Conservation (phyloP, 2,329 filamentous ascomycete genomes). For the Ambrosiella xylebori region DNA sequence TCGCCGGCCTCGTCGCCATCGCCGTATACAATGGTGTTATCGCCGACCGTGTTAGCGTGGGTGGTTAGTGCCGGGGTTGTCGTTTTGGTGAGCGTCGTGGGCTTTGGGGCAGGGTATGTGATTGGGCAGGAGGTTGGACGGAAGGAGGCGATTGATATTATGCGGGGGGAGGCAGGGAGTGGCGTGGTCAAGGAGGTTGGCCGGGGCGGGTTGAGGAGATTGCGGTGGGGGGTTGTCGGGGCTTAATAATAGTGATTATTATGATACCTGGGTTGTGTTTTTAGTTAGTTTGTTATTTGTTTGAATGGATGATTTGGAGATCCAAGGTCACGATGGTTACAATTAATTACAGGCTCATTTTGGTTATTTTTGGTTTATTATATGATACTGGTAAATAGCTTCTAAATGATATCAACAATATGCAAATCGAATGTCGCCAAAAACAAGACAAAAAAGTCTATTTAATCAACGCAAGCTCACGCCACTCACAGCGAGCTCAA, state of each 20-base stretch:
- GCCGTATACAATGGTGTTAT: slow-evolving; percentile 22
- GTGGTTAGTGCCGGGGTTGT: slow-evolving; percentile 50
- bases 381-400: too few species aligned
- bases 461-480: not conserved
- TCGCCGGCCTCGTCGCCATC: not conserved
- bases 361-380: too few species aligned
- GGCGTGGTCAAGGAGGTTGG: slow-evolving; percentile 36
- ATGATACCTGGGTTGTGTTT: not conserved
- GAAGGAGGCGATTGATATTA: slow-evolving; percentile 27
- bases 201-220: slow-evolving; percentile 32
- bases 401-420: too few species aligned
- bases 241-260: slow-evolving; percentile 26
- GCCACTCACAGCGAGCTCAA: slow-evolving; percentile 24
- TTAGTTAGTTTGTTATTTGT: slow-evolving; percentile 3
- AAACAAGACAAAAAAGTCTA: not conserved
- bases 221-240: slow-evolving; percentile 34
- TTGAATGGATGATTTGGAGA: too few species aligned
- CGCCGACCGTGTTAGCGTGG: slow-evolving; percentile 45
- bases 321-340: too few species aligned
- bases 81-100: slow-evolving; percentile 49
- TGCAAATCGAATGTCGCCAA: not conserved
- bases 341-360: too few species aligned
- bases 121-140: slow-evolving; percentile 49
- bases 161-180: slow-evolving; percentile 27
- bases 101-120: slow-evolving; percentile 52